These are phyloP conservation scores for Herpetospermum pedunculosum DNA, from an alignment of 306 rosid genomes.

Conservation along the genomic window DNA sequence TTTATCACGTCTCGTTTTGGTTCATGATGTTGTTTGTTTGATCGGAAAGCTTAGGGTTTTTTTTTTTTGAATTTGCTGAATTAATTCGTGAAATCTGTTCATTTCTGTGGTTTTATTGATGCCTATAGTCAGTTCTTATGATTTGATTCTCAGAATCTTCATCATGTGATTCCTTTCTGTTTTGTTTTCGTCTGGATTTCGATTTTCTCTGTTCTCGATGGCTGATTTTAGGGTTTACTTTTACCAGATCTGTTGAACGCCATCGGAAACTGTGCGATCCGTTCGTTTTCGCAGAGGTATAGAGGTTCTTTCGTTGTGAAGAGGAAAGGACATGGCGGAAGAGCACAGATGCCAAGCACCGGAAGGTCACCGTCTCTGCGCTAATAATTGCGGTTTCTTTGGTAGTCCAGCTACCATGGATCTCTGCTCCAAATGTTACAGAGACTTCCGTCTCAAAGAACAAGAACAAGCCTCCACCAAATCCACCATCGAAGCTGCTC, in stretches of 20 bases:
- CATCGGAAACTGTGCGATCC: background rate
- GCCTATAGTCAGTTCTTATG: background rate
- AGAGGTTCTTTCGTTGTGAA: background rate
- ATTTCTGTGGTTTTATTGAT: background rate
- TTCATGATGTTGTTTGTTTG: background rate
- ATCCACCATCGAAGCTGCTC: slow-evolving; percentile 67
- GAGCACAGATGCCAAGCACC: slow-evolving; percentile 84
- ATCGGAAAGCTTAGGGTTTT: background rate
- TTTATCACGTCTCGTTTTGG: background rate
- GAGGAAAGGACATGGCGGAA: slow-evolving; percentile 54
- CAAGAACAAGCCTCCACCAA: slow-evolving; percentile 63
- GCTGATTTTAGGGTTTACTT: background rate
- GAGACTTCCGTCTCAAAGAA: slow-evolving; percentile 44
- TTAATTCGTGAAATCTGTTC: background rate
- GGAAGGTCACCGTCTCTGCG: slow-evolving; percentile 76
- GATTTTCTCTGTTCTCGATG: background rate
- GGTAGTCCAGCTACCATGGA: slow-evolving; percentile 85
- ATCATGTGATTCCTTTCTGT: background rate
- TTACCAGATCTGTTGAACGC: slow-evolving; percentile 6
- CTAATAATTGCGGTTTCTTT: slow-evolving; percentile 89
- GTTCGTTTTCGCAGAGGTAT: background rate
- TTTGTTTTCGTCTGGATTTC: background rate
- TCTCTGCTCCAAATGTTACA: slow-evolving; percentile 85
- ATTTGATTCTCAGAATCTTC: background rate
- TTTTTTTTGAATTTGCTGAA: background rate